phyloP scores from a whole-genome alignment of 2,329 filamentous ascomycete species.

The Simplicillium sp. region DNA sequence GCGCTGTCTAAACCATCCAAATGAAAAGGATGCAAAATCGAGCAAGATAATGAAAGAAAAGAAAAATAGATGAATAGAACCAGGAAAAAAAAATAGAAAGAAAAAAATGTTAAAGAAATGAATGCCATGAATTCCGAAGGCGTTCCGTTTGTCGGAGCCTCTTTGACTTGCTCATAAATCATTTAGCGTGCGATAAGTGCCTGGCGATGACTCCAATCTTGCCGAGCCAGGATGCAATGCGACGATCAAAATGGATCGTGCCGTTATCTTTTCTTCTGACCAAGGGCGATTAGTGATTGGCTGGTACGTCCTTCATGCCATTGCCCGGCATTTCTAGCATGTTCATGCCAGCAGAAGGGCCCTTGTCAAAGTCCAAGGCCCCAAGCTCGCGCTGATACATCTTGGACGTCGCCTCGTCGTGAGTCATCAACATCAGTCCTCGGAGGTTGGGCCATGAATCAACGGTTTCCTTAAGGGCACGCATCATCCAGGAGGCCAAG shows the following conservation, averaged over 20 bases:
- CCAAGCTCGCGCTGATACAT: constrained; percentile 40
- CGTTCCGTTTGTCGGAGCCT: no score
- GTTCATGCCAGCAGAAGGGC: constrained; percentile 26
- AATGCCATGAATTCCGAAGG: not conserved
- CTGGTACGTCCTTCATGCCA: constrained; percentile 22
- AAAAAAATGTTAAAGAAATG: constrained; percentile 1
- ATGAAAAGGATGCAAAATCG: constrained; percentile 9
- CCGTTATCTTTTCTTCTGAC: not conserved
- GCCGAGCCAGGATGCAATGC: no score
- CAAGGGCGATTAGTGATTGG: constrained; percentile 14
- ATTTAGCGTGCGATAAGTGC: no score
- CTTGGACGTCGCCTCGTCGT: constrained; percentile 24
- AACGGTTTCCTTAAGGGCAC: constrained; percentile 47
- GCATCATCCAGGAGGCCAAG: constrained; percentile 56
- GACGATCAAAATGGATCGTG: no score
- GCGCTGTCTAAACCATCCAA: constrained; percentile 21
- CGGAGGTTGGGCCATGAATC: constrained; percentile 50
- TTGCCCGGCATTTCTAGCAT: constrained; percentile 31
- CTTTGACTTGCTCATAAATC: no score
- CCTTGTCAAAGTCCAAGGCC: constrained; percentile 32
- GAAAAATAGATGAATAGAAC: constrained; percentile 8
- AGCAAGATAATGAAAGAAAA: constrained; percentile 6
- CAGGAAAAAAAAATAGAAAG: constrained; percentile 1
- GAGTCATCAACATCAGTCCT: constrained; percentile 45
- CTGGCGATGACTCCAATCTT: no score